phyloP scores from a whole-genome alignment of 805 yeast species.

The Kazachstania psychrophila region DNA sequence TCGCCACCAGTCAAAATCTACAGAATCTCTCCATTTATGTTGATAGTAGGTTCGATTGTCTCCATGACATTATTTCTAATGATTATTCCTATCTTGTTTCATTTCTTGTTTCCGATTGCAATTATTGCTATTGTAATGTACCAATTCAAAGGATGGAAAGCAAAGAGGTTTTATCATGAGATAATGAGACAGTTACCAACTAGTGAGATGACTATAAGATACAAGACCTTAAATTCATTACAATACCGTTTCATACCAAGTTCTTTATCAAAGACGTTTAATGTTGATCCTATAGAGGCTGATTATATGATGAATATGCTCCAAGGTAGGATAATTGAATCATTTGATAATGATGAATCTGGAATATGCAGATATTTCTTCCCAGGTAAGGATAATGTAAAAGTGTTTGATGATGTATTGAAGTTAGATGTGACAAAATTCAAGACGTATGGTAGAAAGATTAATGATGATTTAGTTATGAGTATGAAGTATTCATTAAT shows the following conservation, averaged over 20 bases:
- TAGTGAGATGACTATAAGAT: conserved; percentile 10
- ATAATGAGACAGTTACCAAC: conserved; percentile 11
- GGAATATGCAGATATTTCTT: conserved; percentile 15
- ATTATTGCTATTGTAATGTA: conserved; percentile 13
- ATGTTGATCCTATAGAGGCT: conserved; percentile 4
- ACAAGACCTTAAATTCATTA: conserved; percentile 12
- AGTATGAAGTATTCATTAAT: conserved; percentile 14
- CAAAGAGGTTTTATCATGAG: conserved; percentile 9
- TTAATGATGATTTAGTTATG: conserved; percentile 9
- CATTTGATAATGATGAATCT: conserved; percentile 16
- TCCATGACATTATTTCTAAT: conserved; percentile 6
- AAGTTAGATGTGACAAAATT: conserved; percentile 7
- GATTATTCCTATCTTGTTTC: conserved; percentile 11
- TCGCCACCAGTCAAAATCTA: conserved; percentile 6
- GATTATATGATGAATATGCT: conserved; percentile 10
- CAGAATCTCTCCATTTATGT: conserved; percentile 8
- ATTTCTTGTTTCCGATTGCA: conserved; percentile 18
- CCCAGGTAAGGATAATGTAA: conserved; percentile 10
- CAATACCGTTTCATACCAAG: conserved; percentile 9
- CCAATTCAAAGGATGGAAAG: conserved; percentile 22
- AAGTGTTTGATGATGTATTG: conserved; percentile 7
- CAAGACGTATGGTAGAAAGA: conserved; percentile 7
- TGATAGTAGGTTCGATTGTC: conserved; percentile 9
- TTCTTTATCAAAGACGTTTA: conserved; percentile 1
- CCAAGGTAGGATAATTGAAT: conserved; percentile 17